Conservation (phyloP, 2,329 filamentous ascomycete species). For the Aspergillus eucalypticola region DNA sequence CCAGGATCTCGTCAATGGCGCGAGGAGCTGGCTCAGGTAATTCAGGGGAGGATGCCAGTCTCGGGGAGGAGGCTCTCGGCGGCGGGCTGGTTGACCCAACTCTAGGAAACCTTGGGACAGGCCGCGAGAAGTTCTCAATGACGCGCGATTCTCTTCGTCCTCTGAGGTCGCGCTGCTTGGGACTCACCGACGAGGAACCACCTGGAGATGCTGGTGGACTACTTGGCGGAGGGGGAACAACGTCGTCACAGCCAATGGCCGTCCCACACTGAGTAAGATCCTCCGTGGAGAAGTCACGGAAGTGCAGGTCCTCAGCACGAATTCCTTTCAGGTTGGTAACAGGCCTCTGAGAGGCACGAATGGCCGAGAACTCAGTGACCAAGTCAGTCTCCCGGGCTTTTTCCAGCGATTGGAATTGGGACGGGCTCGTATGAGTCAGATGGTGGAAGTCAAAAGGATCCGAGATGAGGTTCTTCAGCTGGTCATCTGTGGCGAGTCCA, state of each 20-base stretch:
- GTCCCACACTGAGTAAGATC: slow-evolving; percentile 26
- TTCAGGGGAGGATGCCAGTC: slow-evolving; percentile 29
- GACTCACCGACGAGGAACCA: slow-evolving; percentile 27
- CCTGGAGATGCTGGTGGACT: slow-evolving; percentile 37
- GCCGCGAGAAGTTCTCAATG: slow-evolving; percentile 59
- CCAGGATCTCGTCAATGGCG: slow-evolving; percentile 45
- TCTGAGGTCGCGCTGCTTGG: slow-evolving; percentile 23
- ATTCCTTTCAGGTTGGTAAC: slow-evolving; percentile 54
- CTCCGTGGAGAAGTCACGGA: slow-evolving; percentile 37
- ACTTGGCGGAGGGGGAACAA: slow-evolving; percentile 19
- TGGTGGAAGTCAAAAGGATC: slow-evolving; percentile 66
- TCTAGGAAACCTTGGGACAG: slow-evolving; percentile 45
- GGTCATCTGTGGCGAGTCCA: slow-evolving; percentile 34
- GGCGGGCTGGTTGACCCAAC: slow-evolving; percentile 44
- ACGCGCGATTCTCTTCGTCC: slow-evolving; percentile 38
- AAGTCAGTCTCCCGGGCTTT: slow-evolving; percentile 54
- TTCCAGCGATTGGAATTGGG: slow-evolving; percentile 56
- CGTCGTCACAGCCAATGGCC: slow-evolving; percentile 25
- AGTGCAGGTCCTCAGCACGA: slow-evolving; percentile 50
- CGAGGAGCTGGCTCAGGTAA: slow-evolving; percentile 38
- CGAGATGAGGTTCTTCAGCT: slow-evolving; percentile 56
- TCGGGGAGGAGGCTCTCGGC: slow-evolving; percentile 40
- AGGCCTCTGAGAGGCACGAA: slow-evolving; percentile 55
- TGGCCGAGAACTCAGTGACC: slow-evolving; percentile 55
- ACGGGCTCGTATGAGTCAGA: slow-evolving; percentile 59